Conservation (phyloP, 768 basidiomycete species). For the Neoboletus brunneissimus region DNA sequence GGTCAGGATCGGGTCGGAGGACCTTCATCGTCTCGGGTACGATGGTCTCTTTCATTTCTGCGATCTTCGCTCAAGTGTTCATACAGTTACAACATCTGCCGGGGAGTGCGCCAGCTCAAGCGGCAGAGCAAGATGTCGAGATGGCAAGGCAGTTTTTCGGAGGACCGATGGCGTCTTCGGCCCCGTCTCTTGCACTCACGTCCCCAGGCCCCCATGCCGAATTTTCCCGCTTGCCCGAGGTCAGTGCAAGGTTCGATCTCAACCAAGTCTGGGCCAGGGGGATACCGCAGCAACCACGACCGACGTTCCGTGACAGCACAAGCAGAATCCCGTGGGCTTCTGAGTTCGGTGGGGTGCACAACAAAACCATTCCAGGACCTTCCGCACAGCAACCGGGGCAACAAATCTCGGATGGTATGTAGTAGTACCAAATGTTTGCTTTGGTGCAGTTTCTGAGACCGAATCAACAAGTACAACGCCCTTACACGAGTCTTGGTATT, state of each 20-base stretch:
- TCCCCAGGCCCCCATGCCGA: conserved; percentile 34
- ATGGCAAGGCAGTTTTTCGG: conserved; percentile 83
- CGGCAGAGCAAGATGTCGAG: conserved; percentile 64
- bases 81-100: conserved; percentile 75
- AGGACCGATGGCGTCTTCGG: conserved; percentile 33
- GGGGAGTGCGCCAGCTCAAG: conserved; percentile 44
- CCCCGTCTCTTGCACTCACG: conserved; percentile 35
- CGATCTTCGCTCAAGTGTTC: not conserved
- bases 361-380: conserved; percentile 20
- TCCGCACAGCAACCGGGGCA: conserved; percentile 33
- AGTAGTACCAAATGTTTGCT: not conserved
- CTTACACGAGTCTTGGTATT: conserved; percentile 36
- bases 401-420: conserved; percentile 28
- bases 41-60: conserved; percentile 14
- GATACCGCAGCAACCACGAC: conserved; percentile 43
- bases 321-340: conserved; percentile 48
- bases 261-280: conserved; percentile 55
- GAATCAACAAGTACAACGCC: conserved; percentile 32
- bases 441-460: conserved; percentile 4
- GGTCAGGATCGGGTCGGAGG: conserved; percentile 70
- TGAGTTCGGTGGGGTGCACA: conserved; percentile 47
- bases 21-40: conserved; percentile 67
- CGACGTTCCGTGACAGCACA: conserved; percentile 34
- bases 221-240: conserved; percentile 24
- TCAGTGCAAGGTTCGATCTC: conserved; percentile 35